A percentile compares a stretch with the other conserved stretches of the same genome.
These are phyloP conservation scores for Neurospora crassa DNA, from an alignment of 2,329 filamentous ascomycete species.

Conservation along the genomic window DNA sequence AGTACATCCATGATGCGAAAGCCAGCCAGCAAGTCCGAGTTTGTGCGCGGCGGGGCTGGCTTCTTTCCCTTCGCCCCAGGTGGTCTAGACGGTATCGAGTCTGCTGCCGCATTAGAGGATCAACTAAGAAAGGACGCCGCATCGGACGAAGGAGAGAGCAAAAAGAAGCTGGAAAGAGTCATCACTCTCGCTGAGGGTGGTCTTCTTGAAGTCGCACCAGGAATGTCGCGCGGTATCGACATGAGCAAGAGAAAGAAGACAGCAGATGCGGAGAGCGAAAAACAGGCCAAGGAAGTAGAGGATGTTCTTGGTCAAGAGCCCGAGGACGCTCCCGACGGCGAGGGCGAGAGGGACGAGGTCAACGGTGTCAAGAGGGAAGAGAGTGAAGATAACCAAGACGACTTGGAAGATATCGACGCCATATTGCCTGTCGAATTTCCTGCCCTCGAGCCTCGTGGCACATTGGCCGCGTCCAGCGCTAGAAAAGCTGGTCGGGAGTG, in stretches of 20 bases:
- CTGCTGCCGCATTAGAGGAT: conserved; percentile 74
- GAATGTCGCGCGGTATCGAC: conserved; percentile 68
- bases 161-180: conserved; percentile 64
- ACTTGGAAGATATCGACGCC: conserved; percentile 65
- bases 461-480: conserved; percentile 59
- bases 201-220: conserved; percentile 72
- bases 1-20: conserved; percentile 83
- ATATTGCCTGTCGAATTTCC: conserved; percentile 89
- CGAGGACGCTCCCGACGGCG: conserved; percentile 24
- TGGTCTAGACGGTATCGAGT: conserved; percentile 78
- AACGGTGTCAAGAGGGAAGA: conserved; percentile 15
- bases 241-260: conserved; percentile 53
- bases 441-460: conserved; percentile 74
- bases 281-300: conserved; percentile 61
- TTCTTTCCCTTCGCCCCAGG: conserved; percentile 93
- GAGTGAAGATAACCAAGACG: conserved; percentile 30
- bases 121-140: conserved; percentile 46
- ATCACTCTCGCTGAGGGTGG: conserved; percentile 75
- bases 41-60: conserved; percentile 83
- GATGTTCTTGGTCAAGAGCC: conserved; percentile 44
- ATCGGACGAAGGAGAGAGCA: conserved; percentile 32
- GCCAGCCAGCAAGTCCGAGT: conserved; percentile 77
- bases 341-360: conserved; percentile 23
- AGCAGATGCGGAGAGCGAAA: conserved; percentile 48
- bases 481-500: conserved; percentile 77